Evolutionary conservation across 2,329 filamentous ascomycete genomes (phyloP).

Genomic region (Rugonectria rugulosa): DNA sequence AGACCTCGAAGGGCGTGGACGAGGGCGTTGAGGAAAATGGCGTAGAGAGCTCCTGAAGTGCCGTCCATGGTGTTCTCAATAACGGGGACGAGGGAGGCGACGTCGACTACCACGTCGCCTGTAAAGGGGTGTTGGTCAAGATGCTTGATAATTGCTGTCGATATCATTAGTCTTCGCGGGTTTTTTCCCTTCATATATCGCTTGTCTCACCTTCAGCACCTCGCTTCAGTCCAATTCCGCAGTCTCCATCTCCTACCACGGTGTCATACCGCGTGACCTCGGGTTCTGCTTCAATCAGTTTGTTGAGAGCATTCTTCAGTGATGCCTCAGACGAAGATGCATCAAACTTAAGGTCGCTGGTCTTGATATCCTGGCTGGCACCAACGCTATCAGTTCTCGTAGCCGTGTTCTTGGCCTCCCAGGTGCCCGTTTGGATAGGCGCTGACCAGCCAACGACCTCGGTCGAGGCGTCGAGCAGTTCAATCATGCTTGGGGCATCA

Average conservation of each 20-base stretch:
- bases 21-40: conserved; percentile 90
- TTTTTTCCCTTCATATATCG: background rate
- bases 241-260: conserved; percentile 89
- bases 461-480: conserved; percentile 73
- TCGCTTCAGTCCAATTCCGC: conserved; percentile 83
- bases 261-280: conserved; percentile 79
- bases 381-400: conserved; percentile 51
- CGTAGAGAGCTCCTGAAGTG: conserved; percentile 68
- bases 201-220: conserved; percentile 75
- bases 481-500: conserved; percentile 67
- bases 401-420: conserved; percentile 63
- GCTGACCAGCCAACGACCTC: conserved; percentile 76
- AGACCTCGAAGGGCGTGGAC: conserved; percentile 65
- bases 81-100: conserved; percentile 60
- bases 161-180: conserved; percentile 31
- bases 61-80: conserved; percentile 68
- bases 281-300: conserved; percentile 71
- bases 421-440: conserved; percentile 68
- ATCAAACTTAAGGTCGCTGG: conserved; percentile 63
- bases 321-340: conserved; percentile 56
- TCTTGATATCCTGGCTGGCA: conserved; percentile 44
- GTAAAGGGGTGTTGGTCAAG: conserved; percentile 53
- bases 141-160: conserved; percentile 60
- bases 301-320: conserved; percentile 65
- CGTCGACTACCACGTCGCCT: conserved; percentile 61